Evolutionary conservation across 1,139 yeast species (phyloP).

Genomic region (Nakaseomyces delphensis): DNA sequence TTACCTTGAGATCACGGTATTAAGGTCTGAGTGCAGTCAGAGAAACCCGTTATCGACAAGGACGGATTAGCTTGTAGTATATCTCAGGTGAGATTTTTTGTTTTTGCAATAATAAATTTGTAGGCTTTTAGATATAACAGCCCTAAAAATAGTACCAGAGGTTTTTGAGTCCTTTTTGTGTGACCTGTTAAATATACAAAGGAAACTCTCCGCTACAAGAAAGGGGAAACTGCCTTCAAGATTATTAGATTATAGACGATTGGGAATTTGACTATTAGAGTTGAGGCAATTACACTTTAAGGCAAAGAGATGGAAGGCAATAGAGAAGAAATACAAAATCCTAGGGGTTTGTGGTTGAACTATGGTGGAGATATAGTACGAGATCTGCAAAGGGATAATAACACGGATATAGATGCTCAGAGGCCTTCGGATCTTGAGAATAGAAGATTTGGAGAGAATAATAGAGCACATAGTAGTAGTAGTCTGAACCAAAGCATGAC

Average conservation of each 20-base stretch:
- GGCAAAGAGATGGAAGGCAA: constrained; percentile 1
- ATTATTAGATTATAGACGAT: background rate
- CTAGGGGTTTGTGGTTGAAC: constrained; percentile 2
- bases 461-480: background rate
- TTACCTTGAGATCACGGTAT: no score
- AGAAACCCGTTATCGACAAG: no score
- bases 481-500: constrained; percentile 3
- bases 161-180: no score
- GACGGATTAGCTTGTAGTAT: no score
- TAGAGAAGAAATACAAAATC: background rate
- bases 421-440: background rate
- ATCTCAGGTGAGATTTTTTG: no score
- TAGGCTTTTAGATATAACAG: no score
- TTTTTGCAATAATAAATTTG: no score
- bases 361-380: constrained; percentile 3
- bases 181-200: no score
- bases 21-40: no score
- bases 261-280: background rate
- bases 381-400: background rate
- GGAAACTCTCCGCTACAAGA: no score
- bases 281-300: background rate
- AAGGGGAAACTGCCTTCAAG: no score
- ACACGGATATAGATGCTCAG: constrained; percentile 1
- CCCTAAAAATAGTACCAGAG: no score
- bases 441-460: background rate